phyloP scores from a whole-genome alignment of 225 moss, liverwort and hornwort genomes.

The Lunularia cruciata region DNA sequence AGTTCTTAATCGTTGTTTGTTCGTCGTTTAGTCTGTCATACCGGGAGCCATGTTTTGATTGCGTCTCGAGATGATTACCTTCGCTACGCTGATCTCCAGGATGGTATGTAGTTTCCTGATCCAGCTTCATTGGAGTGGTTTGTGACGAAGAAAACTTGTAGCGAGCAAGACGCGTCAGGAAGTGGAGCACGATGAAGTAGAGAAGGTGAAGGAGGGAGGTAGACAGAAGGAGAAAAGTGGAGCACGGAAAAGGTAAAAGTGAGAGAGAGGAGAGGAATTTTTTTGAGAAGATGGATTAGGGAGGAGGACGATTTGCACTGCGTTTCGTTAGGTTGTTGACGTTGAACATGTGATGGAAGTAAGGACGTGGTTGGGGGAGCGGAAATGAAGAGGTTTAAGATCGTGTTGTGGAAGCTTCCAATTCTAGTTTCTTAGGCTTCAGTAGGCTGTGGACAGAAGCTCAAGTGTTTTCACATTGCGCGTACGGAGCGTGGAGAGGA shows the following conservation, averaged over 20 bases:
- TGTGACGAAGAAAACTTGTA: too few relatives aligned
- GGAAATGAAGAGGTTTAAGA: not conserved
- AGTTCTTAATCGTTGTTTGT: not conserved
- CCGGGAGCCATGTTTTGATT: not conserved
- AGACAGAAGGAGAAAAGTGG: not conserved
- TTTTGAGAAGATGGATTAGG: not conserved
- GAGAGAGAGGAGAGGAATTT: not conserved
- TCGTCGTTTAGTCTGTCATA: constrained; percentile 10
- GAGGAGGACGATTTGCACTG: not conserved
- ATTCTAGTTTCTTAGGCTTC: not conserved
- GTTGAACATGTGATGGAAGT: constrained; percentile 3
- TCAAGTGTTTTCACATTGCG: constrained; percentile 5
- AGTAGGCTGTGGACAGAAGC: constrained; percentile 10
- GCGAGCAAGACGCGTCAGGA: not conserved
- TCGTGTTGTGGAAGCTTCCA: constrained; percentile 1
- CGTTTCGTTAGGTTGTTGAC: not conserved
- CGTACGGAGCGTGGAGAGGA: not conserved
- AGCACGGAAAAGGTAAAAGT: not conserved
- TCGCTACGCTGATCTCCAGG: not conserved
- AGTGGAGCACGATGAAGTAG: not conserved
- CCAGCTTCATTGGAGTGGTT: constrained; percentile 10
- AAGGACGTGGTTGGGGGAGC: constrained; percentile 4
- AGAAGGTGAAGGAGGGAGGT: not conserved
- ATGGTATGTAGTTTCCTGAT: constrained; percentile 8
- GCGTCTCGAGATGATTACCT: not conserved